Conservation (phyloP, 2,329 filamentous ascomycete genomes). For the Diaporthe destruens region DNA sequence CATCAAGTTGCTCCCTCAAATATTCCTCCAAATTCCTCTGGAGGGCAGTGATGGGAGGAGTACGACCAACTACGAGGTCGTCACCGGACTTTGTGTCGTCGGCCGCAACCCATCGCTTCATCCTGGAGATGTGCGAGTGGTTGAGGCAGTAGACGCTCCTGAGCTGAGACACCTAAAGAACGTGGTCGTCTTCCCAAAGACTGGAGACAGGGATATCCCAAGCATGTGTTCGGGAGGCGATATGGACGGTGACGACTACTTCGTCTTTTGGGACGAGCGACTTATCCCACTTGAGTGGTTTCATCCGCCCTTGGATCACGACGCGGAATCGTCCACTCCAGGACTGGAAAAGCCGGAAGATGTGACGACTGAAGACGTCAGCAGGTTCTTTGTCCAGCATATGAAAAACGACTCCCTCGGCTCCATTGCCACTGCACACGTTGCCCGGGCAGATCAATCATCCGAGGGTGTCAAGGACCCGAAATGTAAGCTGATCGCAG, state of each 20-base stretch:
- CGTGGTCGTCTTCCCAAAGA: conserved; percentile 88
- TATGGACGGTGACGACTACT: conserved; percentile 94
- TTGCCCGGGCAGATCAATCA: conserved; percentile 77
- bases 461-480: conserved; percentile 72
- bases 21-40: conserved; percentile 84
- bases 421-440: conserved; percentile 83
- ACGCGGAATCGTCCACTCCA: conserved; percentile 44
- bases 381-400: conserved; percentile 88
- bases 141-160: conserved; percentile 82
- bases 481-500: conserved; percentile 67
- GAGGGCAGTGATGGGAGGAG: conserved; percentile 59
- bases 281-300: conserved; percentile 81
- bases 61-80: conserved; percentile 69
- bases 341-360: conserved; percentile 53
- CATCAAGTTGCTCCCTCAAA: conserved; percentile 75
- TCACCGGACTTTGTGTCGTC: conserved; percentile 84
- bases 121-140: conserved; percentile 90
- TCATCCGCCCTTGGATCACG: conserved; percentile 81
- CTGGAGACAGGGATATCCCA: conserved; percentile 84
- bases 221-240: conserved; percentile 98
- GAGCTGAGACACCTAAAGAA: conserved; percentile 82
- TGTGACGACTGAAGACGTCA: conserved; percentile 80
- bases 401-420: conserved; percentile 91
- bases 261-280: conserved; percentile 88
- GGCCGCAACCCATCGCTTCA: conserved; percentile 95